Percentiles rank a stretch among this genome's conserved stretches.
These are phyloP conservation scores for Pulicaria dysenterica DNA, from an alignment of 129 eudicot genomes.

Conservation along the genomic window DNA sequence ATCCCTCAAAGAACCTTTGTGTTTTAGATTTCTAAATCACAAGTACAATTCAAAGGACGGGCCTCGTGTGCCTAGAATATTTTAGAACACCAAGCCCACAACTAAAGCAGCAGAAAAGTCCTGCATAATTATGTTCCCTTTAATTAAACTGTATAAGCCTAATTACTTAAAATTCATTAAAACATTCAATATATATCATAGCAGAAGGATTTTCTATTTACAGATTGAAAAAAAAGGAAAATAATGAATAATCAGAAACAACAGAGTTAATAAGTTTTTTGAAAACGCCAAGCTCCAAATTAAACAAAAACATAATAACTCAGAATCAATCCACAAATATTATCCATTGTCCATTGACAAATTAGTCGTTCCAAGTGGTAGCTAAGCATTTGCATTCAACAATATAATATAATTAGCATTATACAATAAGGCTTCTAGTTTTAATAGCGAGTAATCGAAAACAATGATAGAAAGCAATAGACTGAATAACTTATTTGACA, in stretches of 20 bases:
- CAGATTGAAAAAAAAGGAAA: not conserved
- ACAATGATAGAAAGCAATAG: slow-evolving; percentile 3
- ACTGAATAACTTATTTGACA: not conserved
- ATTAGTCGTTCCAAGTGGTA: not conserved
- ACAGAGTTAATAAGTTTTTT: not conserved
- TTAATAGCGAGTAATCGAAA: not conserved
- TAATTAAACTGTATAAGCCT: slow-evolving; percentile 11
- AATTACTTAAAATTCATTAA: not conserved
- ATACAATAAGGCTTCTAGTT: not conserved
- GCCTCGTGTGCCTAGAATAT: not conserved
- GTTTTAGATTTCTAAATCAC: slow-evolving; percentile 15
- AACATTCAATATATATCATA: slow-evolving; percentile 6
- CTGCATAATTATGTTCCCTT: slow-evolving; percentile 22
- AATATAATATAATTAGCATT: not conserved
- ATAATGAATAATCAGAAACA: not conserved
- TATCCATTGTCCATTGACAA: slow-evolving; percentile 1
- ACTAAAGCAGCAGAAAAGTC: slow-evolving; percentile 18
- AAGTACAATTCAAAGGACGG: not conserved
- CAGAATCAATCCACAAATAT: slow-evolving; percentile 1
- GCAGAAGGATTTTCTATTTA: not conserved
- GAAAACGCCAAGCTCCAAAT: not conserved
- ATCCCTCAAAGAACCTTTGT: slow-evolving; percentile 23
- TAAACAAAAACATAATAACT: not conserved
- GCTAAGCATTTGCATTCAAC: slow-evolving; percentile 1
- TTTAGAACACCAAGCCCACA: slow-evolving; percentile 23